A percentile compares a stretch with the other conserved stretches of the same genome.
These are phyloP conservation scores for Zasmidium citrigriseum DNA, from an alignment of 2,329 filamentous ascomycete genomes.

Conservation along the genomic window DNA sequence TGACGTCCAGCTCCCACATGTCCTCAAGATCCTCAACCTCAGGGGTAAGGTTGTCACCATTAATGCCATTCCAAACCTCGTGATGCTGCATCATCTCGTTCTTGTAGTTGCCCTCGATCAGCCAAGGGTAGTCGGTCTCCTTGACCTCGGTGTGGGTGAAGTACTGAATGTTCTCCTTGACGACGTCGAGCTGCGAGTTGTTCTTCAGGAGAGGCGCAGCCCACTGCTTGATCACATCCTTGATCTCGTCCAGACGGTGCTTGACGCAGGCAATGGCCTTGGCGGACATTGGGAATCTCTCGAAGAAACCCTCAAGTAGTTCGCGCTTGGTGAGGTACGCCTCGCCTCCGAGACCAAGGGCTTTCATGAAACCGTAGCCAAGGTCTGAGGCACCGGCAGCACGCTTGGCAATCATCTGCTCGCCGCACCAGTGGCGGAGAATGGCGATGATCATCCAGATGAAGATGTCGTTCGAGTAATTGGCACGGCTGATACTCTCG, in stretches of 20 bases:
- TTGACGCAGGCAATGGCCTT: slow-evolving; percentile 46
- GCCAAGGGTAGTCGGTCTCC: slow-evolving; percentile 45
- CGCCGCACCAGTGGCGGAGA: slow-evolving; percentile 50
- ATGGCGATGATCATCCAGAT: slow-evolving; percentile 53
- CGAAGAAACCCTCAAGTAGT: slow-evolving; percentile 40
- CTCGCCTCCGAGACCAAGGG: slow-evolving; percentile 42
- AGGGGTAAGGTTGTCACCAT: no score
- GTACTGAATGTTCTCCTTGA: slow-evolving; percentile 41
- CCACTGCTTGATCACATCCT: slow-evolving; percentile 43
- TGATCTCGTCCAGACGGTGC: slow-evolving; percentile 44
- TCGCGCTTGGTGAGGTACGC: slow-evolving; percentile 45
- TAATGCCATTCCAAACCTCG: background rate
- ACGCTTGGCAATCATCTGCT: slow-evolving; percentile 41
- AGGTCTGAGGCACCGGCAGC: slow-evolving; percentile 45
- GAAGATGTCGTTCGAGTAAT: slow-evolving; percentile 52
- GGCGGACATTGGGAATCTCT: slow-evolving; percentile 45
- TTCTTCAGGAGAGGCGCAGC: slow-evolving; percentile 42
- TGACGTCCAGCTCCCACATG: no score
- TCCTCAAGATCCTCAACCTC: no score
- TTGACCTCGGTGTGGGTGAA: slow-evolving; percentile 48
- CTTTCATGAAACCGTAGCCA: slow-evolving; percentile 48
- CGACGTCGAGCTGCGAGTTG: slow-evolving; percentile 42
- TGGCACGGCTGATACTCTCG: slow-evolving; percentile 41
- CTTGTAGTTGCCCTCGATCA: slow-evolving; percentile 1
- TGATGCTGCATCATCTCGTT: background rate